A percentile compares a stretch with the other conserved stretches of the same genome.
Conservation (phyloP, 441 rosid species). For the Brassica hybrid region DNA sequence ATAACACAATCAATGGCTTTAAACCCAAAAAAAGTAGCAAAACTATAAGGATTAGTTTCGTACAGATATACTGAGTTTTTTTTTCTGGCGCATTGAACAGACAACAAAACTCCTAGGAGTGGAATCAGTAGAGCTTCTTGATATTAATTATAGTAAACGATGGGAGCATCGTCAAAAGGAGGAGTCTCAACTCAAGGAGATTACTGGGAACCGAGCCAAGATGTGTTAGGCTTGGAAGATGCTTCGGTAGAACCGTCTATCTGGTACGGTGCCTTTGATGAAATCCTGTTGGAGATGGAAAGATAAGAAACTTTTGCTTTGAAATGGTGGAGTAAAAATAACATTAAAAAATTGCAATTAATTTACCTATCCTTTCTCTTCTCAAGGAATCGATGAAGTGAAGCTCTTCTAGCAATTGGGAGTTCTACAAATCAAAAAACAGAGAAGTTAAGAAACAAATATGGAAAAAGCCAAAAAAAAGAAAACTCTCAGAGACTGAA, state of each 20-base stretch:
- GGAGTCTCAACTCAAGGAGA: constrained; percentile 7
- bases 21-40: not conserved
- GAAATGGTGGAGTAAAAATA: not conserved
- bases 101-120: not conserved
- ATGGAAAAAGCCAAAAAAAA: not conserved
- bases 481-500: not conserved
- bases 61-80: not conserved
- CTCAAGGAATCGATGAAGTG: constrained; percentile 83
- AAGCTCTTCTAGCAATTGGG: constrained; percentile 84
- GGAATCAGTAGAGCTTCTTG: not conserved
- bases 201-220: constrained; percentile 59
- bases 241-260: constrained; percentile 33
- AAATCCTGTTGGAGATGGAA: constrained; percentile 50
- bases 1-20: not conserved
- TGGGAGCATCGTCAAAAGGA: constrained; percentile 25
- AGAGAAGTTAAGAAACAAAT: not conserved
- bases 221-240: constrained; percentile 48
- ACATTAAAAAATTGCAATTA: not conserved
- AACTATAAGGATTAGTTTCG: not conserved
- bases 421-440: constrained; percentile 54
- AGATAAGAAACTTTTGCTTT: not conserved
- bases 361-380: constrained; percentile 68
- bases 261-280: constrained; percentile 70
- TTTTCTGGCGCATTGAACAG: not conserved
- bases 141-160: not conserved